Evolutionary conservation across 2,329 filamentous ascomycete genomes (phyloP).

Genomic region (Sporothrix pallida): DNA sequence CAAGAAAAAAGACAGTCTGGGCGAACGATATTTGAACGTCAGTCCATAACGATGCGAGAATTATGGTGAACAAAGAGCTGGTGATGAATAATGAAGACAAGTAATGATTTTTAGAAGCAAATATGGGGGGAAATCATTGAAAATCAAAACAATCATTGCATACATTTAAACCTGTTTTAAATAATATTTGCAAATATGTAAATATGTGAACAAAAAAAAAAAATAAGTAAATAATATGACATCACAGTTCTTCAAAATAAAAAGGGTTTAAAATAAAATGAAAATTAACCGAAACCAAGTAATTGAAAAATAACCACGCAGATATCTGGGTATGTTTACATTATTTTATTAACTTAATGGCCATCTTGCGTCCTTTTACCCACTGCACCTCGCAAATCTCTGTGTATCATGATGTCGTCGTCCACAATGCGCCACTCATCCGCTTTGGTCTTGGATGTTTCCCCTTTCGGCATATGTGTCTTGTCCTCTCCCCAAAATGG

Average conservation of each 20-base stretch:
- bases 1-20: background rate
- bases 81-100: background rate
- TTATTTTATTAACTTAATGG: background rate
- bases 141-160: no score
- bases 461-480: background rate
- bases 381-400: background rate
- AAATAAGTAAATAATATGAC: background rate
- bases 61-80: background rate
- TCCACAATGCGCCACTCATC: background rate
- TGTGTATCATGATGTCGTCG: background rate
- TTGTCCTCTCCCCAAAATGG: background rate
- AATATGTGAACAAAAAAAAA: background rate
- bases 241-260: no score
- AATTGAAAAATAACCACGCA: no score
- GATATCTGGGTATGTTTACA: background rate
- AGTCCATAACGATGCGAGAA: background rate
- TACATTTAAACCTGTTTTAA: background rate
- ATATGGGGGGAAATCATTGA: background rate
- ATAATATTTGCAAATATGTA: background rate
- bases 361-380: background rate
- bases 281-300: no score
- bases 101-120: background rate
- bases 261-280: no score
- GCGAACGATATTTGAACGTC: conserved; percentile 1
- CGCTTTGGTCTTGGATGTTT: background rate